Base-by-base conservation (phyloP, 2,329 filamentous ascomycete species). In the Reticulascus tulasneorum region DNA sequence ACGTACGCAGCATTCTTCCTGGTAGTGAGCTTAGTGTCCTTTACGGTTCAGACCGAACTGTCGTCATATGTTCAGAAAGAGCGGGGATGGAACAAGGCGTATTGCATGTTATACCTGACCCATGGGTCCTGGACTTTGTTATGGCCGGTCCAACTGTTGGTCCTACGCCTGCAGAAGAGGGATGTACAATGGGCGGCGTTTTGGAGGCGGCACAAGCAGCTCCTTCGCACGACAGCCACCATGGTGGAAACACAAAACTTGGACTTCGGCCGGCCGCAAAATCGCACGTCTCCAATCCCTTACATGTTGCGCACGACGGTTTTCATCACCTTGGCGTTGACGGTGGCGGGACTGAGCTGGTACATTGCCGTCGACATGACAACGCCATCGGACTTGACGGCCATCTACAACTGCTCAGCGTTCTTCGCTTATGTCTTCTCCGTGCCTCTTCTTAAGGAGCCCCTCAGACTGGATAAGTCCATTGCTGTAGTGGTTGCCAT, bases 371-470 rank as follows among this genome's bases (percentile, higher is more conserved):
- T 98, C 40, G 86, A 88, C 62, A 66, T 95, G 70, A 98, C 93
- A 1, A 95, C 86, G 4, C 85, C 93, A 4, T 89, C 85, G 47
- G 93, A 98, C 60, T 66, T 98, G 51, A 98, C 93, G 1, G 93
- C 93, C 35, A 98, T 98, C 51, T 98, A 98, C 75, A 98, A 98
- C 66, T 98, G 93, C 71, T 94, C 87, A 35, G 91, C 93, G 40
- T 98, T 98, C 64, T 98, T 98, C 60, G 93, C 93, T 31, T 98
- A 98, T 57, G 91, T 87, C 10, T 98, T 98, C 58, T 94, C 86
- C 29, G 89, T 98, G 28, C 89, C 90, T 1, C 64, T 98, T 13
- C 71, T 98, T 3, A 81, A 86, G 38, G 93, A 98, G 60, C 87
- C 84, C 47, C 65, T 96, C 10, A 81, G 87, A 16, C 64, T 83